Percentiles rank a stretch among this genome's conserved stretches.
Conservation (phyloP, 441 rosid species). For the Euphorbia corollata region DNA sequence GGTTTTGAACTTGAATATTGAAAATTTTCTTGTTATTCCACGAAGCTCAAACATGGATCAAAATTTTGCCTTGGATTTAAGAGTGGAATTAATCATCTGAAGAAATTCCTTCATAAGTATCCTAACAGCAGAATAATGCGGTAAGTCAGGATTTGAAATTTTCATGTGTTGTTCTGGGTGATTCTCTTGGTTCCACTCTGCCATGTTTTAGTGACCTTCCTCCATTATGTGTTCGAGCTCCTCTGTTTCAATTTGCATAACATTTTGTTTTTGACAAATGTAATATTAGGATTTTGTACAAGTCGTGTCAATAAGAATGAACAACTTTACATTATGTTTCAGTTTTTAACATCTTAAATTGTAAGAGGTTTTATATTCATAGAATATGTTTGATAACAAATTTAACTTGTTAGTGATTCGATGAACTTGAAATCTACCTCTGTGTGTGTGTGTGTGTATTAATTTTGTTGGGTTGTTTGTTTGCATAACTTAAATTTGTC, state of each 20-base stretch:
- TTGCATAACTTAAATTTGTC: neutral
- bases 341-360: neutral
- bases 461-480: neutral
- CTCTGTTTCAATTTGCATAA: neutral
- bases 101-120: conserved; percentile 65
- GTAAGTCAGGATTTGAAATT: conserved; percentile 31
- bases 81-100: conserved; percentile 66
- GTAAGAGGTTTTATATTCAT: neutral
- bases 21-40: conserved; percentile 15
- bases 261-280: neutral
- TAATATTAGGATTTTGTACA: neutral
- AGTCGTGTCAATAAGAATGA: neutral
- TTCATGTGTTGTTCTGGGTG: conserved; percentile 5
- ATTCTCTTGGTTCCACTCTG: conserved; percentile 11
- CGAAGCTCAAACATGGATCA: conserved; percentile 66
- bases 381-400: neutral
- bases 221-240: neutral
- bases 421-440: neutral
- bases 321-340: neutral
- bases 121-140: conserved; percentile 75
- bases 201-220: neutral
- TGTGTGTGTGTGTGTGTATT: neutral
- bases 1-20: conserved; percentile 2
- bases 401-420: neutral
- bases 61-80: conserved; percentile 55